Evolutionary conservation across 163 green algal genomes (phyloP).

Genomic region (Scenedesmus sp.): DNA sequence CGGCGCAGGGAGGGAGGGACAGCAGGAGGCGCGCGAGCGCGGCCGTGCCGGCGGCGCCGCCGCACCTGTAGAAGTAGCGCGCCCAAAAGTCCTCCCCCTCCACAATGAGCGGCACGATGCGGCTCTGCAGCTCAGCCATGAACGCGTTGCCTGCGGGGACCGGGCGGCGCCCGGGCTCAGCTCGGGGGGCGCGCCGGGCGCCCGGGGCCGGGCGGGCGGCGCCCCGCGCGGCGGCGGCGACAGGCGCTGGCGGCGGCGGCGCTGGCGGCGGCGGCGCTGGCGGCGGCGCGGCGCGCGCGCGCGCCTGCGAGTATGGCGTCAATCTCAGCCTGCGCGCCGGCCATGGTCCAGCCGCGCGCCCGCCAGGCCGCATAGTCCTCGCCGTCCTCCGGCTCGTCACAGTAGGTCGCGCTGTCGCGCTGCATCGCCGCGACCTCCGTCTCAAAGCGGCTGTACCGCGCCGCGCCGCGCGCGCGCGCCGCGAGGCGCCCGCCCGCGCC

Average conservation of each 20-base stretch:
- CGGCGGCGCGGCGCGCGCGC: not conserved
- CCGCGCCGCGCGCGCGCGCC: not conserved
- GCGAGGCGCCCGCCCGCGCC: conserved; percentile 22
- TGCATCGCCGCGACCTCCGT: conserved; percentile 89
- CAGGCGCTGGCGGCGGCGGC: not conserved
- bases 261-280: no score
- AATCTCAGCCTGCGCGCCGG: conserved; percentile 68
- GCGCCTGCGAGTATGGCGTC: conserved; percentile 59
- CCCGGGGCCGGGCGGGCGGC: no score
- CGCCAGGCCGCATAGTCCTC: conserved; percentile 79
- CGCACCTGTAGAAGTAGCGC: conserved; percentile 94
- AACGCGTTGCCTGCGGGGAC: conserved; percentile 80
- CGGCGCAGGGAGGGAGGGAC: not conserved
- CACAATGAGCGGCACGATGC: conserved; percentile 94
- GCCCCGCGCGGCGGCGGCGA: no score
- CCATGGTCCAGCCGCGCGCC: conserved; percentile 51
- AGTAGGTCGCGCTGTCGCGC: conserved; percentile 94
- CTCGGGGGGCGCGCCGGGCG: no score
- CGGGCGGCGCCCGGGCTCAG: no score
- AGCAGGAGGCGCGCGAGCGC: no score
- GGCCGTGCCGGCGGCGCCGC: no score
- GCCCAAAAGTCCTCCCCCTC: conserved; percentile 93
- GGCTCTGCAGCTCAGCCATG: conserved; percentile 93
- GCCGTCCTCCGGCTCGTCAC: conserved; percentile 90
- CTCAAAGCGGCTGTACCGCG: conserved; percentile 58